phyloP scores from a whole-genome alignment of 1,139 yeast species.

The Debaryomyces fabryi region DNA sequence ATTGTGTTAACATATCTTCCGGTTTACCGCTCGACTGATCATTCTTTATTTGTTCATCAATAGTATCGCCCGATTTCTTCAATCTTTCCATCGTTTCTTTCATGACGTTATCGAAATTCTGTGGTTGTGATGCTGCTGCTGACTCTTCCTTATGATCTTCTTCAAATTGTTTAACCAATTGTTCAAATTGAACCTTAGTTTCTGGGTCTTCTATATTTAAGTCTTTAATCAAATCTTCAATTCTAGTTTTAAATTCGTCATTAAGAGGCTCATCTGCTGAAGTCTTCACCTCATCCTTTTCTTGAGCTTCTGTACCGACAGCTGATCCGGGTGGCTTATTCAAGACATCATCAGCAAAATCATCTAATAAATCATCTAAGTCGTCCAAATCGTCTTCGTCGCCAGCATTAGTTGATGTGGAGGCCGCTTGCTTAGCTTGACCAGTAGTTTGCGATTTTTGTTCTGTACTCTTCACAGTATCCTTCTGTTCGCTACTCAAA shows the following conservation, averaged over 20 bases:
- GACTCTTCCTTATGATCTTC: slow-evolving; percentile 37
- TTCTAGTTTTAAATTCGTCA: slow-evolving; percentile 51
- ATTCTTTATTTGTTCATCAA: slow-evolving; percentile 63
- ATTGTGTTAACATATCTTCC: slow-evolving; percentile 62
- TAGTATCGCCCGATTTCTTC: slow-evolving; percentile 65
- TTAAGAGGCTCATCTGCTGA: slow-evolving; percentile 28
- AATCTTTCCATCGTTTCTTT: slow-evolving; percentile 80
- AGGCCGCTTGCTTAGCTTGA: not conserved
- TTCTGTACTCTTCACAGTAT: not conserved
- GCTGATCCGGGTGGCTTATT: slow-evolving; percentile 62
- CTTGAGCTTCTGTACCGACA: slow-evolving; percentile 13
- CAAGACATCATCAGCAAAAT: slow-evolving; percentile 75
- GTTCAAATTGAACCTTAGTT: slow-evolving; percentile 57
- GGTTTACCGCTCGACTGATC: slow-evolving; percentile 49
- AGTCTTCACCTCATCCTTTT: slow-evolving; percentile 21
- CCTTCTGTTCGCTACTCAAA: not conserved
- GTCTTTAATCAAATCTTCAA: slow-evolving; percentile 60
- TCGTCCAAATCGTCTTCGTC: slow-evolving; percentile 69
- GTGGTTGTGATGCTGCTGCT: slow-evolving; percentile 34
- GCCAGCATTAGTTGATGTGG: slow-evolving; percentile 2
- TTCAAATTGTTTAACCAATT: slow-evolving; percentile 51
- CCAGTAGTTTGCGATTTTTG: not conserved
- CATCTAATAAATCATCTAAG: slow-evolving; percentile 73
- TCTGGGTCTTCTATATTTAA: slow-evolving; percentile 62
- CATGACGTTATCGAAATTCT: slow-evolving; percentile 73